These are phyloP conservation scores for Trichoderma endophyticum DNA, from an alignment of 2,329 filamentous ascomycete genomes.

Conservation along the genomic window DNA sequence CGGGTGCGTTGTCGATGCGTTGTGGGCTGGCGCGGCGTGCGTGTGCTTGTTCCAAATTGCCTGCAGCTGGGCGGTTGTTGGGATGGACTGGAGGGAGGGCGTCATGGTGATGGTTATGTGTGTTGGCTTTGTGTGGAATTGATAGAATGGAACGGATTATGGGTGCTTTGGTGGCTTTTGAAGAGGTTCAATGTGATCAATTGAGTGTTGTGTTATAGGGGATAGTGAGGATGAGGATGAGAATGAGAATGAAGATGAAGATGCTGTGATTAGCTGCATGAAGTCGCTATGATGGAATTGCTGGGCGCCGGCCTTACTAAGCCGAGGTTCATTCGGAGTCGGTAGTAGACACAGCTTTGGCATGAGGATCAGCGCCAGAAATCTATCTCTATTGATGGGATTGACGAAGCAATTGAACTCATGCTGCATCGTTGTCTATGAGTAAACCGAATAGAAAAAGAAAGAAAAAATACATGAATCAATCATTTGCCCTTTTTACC, in stretches of 20 bases:
- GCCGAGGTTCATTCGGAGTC: constrained; percentile 15
- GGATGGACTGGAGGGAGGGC: not conserved
- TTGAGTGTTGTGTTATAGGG: not conserved
- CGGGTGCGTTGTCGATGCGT: constrained; percentile 63
- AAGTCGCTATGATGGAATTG: constrained; percentile 15
- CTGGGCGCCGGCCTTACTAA: constrained; percentile 13
- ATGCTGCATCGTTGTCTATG: not conserved
- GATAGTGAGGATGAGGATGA: not conserved
- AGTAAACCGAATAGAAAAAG: not conserved
- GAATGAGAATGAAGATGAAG: not conserved
- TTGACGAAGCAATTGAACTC: not conserved
- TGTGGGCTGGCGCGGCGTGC: constrained; percentile 35
- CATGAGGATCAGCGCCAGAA: not conserved
- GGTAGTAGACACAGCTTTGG: not conserved
- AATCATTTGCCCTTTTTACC: constrained; percentile 16
- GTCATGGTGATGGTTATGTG: not conserved
- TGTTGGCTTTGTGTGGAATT: not conserved
- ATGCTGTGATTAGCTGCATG: not conserved
- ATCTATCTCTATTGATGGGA: not conserved
- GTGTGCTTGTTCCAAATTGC: constrained; percentile 28
- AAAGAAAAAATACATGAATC: not conserved
- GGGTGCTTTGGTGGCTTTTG: no score
- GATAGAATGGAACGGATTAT: rapidly evolving
- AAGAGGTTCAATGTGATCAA: not conserved
- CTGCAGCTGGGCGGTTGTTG: constrained; percentile 23